Evolutionary conservation across 768 basidiomycete genomes (phyloP).

Genomic region (Leucocoprinus leucothites): DNA sequence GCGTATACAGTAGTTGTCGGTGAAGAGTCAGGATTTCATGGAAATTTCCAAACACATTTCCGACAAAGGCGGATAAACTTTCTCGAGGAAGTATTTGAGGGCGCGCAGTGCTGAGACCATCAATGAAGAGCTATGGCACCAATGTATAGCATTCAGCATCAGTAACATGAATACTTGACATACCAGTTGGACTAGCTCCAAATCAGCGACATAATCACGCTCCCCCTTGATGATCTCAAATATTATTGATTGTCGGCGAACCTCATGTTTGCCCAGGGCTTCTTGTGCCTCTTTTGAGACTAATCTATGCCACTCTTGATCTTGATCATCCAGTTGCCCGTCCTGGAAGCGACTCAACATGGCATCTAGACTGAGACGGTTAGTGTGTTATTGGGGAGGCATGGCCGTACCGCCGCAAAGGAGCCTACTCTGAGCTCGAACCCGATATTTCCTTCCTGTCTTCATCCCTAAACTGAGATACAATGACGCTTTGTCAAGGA

Average conservation of each 20-base stretch:
- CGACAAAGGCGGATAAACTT: slow-evolving; percentile 61
- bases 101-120: slow-evolving; percentile 53
- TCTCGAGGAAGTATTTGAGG: slow-evolving; percentile 64
- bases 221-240: slow-evolving; percentile 92
- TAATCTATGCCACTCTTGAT: slow-evolving; percentile 82
- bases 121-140: slow-evolving; percentile 62
- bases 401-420: no score
- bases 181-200: slow-evolving; percentile 70
- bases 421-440: neutral
- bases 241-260: slow-evolving; percentile 80
- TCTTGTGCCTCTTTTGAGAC: slow-evolving; percentile 71
- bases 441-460: neutral
- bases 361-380: slow-evolving; percentile 62
- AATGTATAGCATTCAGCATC: neutral
- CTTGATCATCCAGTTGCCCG: slow-evolving; percentile 58
- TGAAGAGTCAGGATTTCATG: slow-evolving; percentile 65
- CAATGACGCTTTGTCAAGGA: neutral
- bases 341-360: slow-evolving; percentile 64
- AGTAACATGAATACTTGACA: neutral
- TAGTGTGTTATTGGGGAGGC: slow-evolving; percentile 15
- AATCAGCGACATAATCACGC: slow-evolving; percentile 80
- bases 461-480: neutral
- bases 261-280: slow-evolving; percentile 71
- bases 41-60: slow-evolving; percentile 84
- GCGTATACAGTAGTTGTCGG: slow-evolving; percentile 59